These are phyloP conservation scores for Venturia pyrina DNA, from an alignment of 2,329 filamentous ascomycete species.

Conservation along the genomic window DNA sequence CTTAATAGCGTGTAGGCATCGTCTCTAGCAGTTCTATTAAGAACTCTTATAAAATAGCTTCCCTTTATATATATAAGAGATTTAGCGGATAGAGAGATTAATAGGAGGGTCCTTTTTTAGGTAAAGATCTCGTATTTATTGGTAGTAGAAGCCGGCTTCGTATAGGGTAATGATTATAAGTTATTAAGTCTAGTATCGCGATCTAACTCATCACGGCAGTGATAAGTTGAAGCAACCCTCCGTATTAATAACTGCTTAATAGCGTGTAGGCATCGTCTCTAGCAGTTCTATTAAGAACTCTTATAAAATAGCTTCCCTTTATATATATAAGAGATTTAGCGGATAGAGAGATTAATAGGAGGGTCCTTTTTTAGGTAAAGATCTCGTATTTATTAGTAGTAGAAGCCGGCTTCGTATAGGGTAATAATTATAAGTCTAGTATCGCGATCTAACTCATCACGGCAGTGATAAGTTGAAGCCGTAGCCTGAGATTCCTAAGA, in stretches of 20 bases:
- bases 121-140: not conserved
- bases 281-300: no score
- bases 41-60: no score
- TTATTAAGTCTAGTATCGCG: not conserved
- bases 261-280: no score
- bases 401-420: not conserved
- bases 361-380: not conserved
- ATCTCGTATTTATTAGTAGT: not conserved
- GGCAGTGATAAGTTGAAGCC: no score
- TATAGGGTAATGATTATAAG: not conserved
- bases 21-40: no score
- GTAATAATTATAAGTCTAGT: not conserved
- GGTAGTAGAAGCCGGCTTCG: not conserved
- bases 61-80: not conserved
- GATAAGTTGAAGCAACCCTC: no score
- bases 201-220: not conserved
- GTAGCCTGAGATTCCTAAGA: no score
- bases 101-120: no score
- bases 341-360: no score
- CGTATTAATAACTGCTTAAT: no score
- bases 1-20: no score
- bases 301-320: no score
- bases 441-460: not conserved
- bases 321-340: not conserved
- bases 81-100: not conserved